These are phyloP conservation scores for Microdochium trichocladiopsis DNA, from an alignment of 2,329 filamentous ascomycete genomes.

Conservation along the genomic window DNA sequence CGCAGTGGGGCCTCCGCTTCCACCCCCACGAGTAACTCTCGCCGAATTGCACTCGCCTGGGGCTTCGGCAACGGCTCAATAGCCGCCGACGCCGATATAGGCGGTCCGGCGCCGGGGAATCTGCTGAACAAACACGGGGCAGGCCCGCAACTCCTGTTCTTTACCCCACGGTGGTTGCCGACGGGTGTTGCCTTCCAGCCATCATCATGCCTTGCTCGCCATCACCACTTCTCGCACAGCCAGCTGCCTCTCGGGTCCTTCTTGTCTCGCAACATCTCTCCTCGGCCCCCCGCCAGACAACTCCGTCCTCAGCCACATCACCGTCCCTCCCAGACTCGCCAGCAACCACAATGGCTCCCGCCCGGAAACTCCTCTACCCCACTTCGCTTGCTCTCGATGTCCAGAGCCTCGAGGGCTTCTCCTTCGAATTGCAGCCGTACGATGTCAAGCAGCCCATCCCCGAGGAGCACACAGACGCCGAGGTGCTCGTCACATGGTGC, in stretches of 20 bases:
- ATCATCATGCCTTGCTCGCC: not conserved
- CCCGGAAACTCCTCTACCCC: slow-evolving; percentile 59
- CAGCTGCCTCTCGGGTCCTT: not conserved
- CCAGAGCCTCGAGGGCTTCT: slow-evolving; percentile 49
- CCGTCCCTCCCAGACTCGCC: not conserved
- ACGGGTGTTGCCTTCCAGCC: not conserved
- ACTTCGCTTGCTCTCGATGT: slow-evolving; percentile 53
- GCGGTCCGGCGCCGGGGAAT: not conserved
- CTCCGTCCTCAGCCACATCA: not conserved
- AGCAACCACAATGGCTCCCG: not conserved
- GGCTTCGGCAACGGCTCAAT: not conserved
- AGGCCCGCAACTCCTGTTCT: not conserved
- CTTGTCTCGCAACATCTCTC: not conserved
- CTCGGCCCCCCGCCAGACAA: not conserved
- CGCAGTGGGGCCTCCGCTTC: not conserved
- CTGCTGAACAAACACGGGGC: not conserved
- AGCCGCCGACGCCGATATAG: not conserved
- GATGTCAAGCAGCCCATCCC: slow-evolving; percentile 50
- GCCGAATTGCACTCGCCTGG: not conserved
- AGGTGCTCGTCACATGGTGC: slow-evolving; percentile 54
- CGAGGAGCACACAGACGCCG: slow-evolving; percentile 49
- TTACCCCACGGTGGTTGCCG: not conserved
- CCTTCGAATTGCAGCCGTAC: slow-evolving; percentile 50
- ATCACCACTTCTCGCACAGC: not conserved
- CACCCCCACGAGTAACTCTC: not conserved